These are phyloP conservation scores for Cystobasidium pallidum DNA, from an alignment of 1,284 basidiomycete species.

Conservation along the genomic window DNA sequence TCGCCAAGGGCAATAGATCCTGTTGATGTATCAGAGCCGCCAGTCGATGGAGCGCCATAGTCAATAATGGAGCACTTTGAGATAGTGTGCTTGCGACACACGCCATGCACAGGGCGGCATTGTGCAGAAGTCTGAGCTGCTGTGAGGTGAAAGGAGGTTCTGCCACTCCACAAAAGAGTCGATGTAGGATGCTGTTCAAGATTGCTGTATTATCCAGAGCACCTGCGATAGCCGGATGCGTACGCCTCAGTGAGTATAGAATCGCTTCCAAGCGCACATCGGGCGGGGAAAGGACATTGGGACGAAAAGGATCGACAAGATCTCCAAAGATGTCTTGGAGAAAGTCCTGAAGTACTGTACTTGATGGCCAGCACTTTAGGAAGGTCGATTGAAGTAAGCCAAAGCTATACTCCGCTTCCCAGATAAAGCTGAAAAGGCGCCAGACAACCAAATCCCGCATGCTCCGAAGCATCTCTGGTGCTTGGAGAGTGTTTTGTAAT, in stretches of 20 bases:
- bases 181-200: slow-evolving; percentile 75
- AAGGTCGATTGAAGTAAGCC: slow-evolving; percentile 14
- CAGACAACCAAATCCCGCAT: slow-evolving; percentile 48
- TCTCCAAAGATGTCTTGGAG: background rate
- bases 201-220: slow-evolving; percentile 50
- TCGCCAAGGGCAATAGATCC: slow-evolving; percentile 65
- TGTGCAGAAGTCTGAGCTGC: slow-evolving; percentile 75
- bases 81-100: slow-evolving; percentile 67
- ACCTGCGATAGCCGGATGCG: slow-evolving; percentile 14
- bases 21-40: slow-evolving; percentile 68
- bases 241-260: slow-evolving; percentile 4
- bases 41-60: slow-evolving; percentile 68
- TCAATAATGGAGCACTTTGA: slow-evolving; percentile 48
- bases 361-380: slow-evolving; percentile 4
- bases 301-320: slow-evolving; percentile 1
- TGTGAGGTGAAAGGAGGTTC: slow-evolving; percentile 79
- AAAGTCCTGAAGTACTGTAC: background rate
- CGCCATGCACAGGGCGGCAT: slow-evolving; percentile 73
- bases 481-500: background rate
- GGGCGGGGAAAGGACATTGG: slow-evolving; percentile 36
- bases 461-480: slow-evolving; percentile 18
- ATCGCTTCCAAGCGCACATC: slow-evolving; percentile 14
- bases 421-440: slow-evolving; percentile 48
- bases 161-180: slow-evolving; percentile 71
- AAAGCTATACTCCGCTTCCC: slow-evolving; percentile 37